phyloP scores from a whole-genome alignment of 306 rosid species.

The Biancaea sappan region DNA sequence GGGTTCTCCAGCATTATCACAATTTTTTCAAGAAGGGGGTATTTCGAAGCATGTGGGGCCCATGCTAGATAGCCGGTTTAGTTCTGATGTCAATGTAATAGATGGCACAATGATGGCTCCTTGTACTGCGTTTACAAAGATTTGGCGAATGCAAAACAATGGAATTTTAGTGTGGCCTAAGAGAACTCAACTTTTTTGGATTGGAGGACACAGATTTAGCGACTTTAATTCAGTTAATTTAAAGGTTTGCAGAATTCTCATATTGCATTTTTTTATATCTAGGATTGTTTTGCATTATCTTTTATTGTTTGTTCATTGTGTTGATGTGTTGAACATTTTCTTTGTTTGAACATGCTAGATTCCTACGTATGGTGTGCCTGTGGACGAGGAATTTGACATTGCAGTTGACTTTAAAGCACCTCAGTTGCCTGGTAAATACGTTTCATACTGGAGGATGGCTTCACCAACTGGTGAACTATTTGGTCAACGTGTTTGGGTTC shows the following conservation, averaged over 20 bases:
- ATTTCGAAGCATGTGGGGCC: slow-evolving; percentile 40
- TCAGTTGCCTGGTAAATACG: slow-evolving; percentile 64
- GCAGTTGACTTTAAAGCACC: slow-evolving; percentile 84
- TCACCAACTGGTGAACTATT: slow-evolving; percentile 67
- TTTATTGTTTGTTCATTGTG: not conserved
- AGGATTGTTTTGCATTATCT: slow-evolving; percentile 15
- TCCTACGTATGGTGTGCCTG: slow-evolving; percentile 53
- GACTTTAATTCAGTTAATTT: slow-evolving; percentile 44
- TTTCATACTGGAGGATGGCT: slow-evolving; percentile 83
- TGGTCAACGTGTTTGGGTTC: slow-evolving; percentile 93
- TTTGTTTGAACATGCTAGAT: slow-evolving; percentile 45
- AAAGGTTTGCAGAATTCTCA: slow-evolving; percentile 54
- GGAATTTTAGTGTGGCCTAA: slow-evolving; percentile 69
- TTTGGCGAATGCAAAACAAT: slow-evolving; percentile 82
- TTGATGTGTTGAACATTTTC: slow-evolving; percentile 16
- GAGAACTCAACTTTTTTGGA: slow-evolving; percentile 74
- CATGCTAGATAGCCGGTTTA: slow-evolving; percentile 67
- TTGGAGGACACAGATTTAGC: slow-evolving; percentile 65
- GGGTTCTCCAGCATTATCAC: slow-evolving; percentile 33
- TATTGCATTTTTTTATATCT: slow-evolving; percentile 9
- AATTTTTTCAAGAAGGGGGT: slow-evolving; percentile 25
- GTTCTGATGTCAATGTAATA: slow-evolving; percentile 69
- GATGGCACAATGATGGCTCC: slow-evolving; percentile 86
- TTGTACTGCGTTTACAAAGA: slow-evolving; percentile 73
- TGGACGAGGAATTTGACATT: slow-evolving; percentile 62